Conservation (phyloP, 768 basidiomycete genomes). For the Megacollybia marginata region DNA sequence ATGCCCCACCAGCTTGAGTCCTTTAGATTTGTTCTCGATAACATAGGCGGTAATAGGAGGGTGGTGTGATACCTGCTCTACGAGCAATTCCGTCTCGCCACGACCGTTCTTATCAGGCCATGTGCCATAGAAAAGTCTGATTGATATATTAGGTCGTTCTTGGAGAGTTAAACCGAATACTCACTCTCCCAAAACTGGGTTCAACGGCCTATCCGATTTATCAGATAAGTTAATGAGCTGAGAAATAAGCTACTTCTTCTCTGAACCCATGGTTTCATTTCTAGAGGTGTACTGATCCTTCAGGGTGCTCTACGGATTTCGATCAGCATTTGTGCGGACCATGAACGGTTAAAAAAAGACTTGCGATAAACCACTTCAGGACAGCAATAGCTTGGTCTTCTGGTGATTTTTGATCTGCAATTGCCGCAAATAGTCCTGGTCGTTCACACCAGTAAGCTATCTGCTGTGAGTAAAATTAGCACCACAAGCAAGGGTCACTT, state of each 20-base stretch:
- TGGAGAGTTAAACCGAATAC: constrained; percentile 19
- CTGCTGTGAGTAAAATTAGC: background rate
- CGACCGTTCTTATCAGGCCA: constrained; percentile 76
- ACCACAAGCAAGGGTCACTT: constrained; percentile 13
- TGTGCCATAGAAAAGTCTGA: constrained; percentile 76
- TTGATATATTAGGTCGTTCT: background rate
- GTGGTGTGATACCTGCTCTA: constrained; percentile 97
- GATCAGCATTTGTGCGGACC: background rate
- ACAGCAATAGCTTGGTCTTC: constrained; percentile 75
- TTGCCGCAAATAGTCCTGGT: constrained; percentile 81
- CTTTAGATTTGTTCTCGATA: constrained; percentile 76
- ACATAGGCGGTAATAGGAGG: constrained; percentile 83
- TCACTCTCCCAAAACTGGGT: constrained; percentile 90
- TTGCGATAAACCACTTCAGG: constrained; percentile 91
- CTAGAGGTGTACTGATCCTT: constrained; percentile 94
- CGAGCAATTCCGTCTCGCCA: constrained; percentile 76
- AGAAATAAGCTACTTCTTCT: constrained; percentile 75
- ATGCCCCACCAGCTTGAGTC: constrained; percentile 74
- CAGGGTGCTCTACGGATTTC: constrained; percentile 59
- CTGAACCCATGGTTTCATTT: constrained; percentile 92
- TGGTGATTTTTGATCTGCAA: constrained; percentile 66
- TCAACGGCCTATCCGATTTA: constrained; percentile 63
- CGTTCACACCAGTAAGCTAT: constrained; percentile 96
- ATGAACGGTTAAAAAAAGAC: constrained; percentile 16
- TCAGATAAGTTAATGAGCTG: background rate